Conservation (phyloP, 108 stramenopile species). For the Skeletonema costatum region DNA sequence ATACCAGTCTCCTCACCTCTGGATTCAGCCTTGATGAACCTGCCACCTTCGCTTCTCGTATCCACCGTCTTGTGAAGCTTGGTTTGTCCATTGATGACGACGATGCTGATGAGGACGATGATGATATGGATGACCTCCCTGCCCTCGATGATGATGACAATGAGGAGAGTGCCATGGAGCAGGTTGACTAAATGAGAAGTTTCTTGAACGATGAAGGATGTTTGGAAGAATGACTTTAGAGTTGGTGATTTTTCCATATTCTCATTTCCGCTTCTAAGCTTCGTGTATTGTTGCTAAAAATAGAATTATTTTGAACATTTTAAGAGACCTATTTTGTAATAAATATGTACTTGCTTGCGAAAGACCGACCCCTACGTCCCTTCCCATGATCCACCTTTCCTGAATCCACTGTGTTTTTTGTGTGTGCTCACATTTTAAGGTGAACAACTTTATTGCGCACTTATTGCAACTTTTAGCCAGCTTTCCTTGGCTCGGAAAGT, state of each 20-base stretch:
- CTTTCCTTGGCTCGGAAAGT: too few species aligned
- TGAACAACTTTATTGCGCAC: too few species aligned
- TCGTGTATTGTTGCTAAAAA: not conserved
- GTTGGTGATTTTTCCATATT: too few species aligned
- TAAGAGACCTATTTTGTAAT: too few species aligned
- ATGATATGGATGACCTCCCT: slow-evolving; percentile 94
- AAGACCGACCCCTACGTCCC: too few species aligned
- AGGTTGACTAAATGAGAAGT: slow-evolving; percentile 86
- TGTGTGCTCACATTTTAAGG: too few species aligned
- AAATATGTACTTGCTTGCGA: too few species aligned
- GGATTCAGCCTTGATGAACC: slow-evolving; percentile 99
- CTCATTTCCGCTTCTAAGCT: too few species aligned
- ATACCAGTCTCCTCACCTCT: slow-evolving; percentile 97
- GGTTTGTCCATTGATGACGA: slow-evolving; percentile 99
- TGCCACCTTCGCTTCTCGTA: slow-evolving; percentile 98
- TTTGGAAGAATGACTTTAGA: too few species aligned
- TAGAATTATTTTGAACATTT: not conserved
- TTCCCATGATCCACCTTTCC: too few species aligned
- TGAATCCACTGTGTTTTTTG: too few species aligned
- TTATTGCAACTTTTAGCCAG: too few species aligned
- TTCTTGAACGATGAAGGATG: not conserved
- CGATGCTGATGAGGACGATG: slow-evolving; percentile 89
- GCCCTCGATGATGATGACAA: slow-evolving; percentile 94
- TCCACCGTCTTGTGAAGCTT: slow-evolving; percentile 99
- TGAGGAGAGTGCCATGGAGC: slow-evolving; percentile 98